Base-by-base conservation (phyloP, 169 alveolate species). In the Cryptosporidium ubiquitum region DNA sequence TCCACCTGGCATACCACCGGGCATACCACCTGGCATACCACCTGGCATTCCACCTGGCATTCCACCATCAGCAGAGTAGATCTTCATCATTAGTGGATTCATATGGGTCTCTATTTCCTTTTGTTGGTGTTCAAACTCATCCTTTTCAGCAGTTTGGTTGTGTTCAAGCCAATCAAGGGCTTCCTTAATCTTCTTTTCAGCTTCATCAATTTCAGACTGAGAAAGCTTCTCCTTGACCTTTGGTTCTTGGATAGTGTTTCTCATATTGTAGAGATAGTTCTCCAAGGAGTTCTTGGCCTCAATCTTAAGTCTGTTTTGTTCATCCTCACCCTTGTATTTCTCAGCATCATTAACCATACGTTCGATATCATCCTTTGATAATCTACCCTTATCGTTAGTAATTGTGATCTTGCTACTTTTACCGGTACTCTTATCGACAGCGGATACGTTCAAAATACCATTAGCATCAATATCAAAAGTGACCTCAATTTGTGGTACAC, bases 401-500 rank as follows among this genome's bases (percentile, higher is more conserved):
- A 97, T 97, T 79, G 98, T 96, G 91, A 97, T 96, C 92, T 97
- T 91, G 95, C 96, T 96, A 52, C 92, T 86, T 91, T 96, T 96
- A 69, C 98, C 99, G n/a, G 99, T 96, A 23, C 98, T 98, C 95
- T 96, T 97, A 86, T 97, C 99, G 49, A 93, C 96, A n/a, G 99
- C 99, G 39, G 96, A 91, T 37, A 97, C 99, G 69, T 94, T 93
- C 91, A 97, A 84, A 91, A 97, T 97, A 84, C 99, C 98, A 86
- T 98, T 97, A 86, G 98, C 96, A 93, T 98, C 99, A 42, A 98
- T 95, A 85, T 97, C 98, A 94, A 98, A 98, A 29, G 99, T 98
- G 39, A 95, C 99, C 91, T 97, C 98, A 84, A 97, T 96, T 94
- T 96, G 97, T 42, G 98, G 98, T 52, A 93, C 96, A 33, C 99